Base-by-base conservation (phyloP, 1,284 basidiomycete species). In the Apiotrichum domesticum region DNA sequence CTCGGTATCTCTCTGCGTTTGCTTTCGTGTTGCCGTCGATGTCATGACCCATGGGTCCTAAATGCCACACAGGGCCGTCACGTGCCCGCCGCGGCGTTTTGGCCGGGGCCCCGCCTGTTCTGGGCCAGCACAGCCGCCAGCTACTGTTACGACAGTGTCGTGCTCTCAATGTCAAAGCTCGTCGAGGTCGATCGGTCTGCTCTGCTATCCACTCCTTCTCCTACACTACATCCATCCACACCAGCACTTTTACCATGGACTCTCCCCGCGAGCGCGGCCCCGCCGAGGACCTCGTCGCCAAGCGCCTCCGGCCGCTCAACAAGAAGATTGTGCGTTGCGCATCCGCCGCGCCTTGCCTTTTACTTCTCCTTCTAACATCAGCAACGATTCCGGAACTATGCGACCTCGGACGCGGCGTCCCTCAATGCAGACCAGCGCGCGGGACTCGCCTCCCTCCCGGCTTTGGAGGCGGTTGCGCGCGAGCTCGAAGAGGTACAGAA, bases 401-500 rank as follows among this genome's bases (percentile, higher is more conserved):
- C 84, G 35, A 69, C 81, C 9, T 85, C 82, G 35, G 82, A 84
- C n/a, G 71, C 79, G 2, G 83, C 84, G 47, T 85, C 85, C 63
- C 80, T 93, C 53, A 89, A 93, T 65, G 87, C 89, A 33, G 90
- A 93, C 74, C 90, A 93, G 76, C 85, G 81, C 63, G 82, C 84
- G 35, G 80, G 81, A 1, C 67, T 91, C 52, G 85, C 83, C 61
- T 84, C 82, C 29, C 81, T 93, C 43, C 83, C 90, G 5, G 79
- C 79, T 9, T 79, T 92, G 41, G 89, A 92, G 68, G 87, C 84
- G 5, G 79, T 85, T 32, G 81, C 84, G 63, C 88, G 87, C 66
- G 90, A 93, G 67, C 78, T 93, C 13, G 84, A 84, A 46, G 89
- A 91, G 59, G 82, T 91, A 44, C 86, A 85, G 74, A 88, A 87